These are phyloP conservation scores for Grosmannia penicillata DNA, from an alignment of 2,329 filamentous ascomycete species.

Conservation along the genomic window DNA sequence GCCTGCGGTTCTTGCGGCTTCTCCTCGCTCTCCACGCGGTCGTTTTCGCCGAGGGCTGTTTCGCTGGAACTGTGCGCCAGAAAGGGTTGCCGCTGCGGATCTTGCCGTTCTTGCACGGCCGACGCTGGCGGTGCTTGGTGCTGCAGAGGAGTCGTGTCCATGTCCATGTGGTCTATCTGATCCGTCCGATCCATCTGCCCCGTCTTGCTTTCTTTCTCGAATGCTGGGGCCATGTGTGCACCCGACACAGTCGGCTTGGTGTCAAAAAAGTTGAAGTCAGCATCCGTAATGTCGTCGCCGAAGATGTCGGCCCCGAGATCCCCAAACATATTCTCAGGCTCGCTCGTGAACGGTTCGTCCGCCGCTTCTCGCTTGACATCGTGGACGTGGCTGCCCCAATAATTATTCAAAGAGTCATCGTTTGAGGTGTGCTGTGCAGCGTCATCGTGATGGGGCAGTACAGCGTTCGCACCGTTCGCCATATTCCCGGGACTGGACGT, in stretches of 20 bases:
- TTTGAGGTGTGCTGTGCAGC: slow-evolving; percentile 11
- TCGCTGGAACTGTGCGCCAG: too few species aligned
- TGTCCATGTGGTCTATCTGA: too few species aligned
- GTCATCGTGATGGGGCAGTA: slow-evolving; percentile 18
- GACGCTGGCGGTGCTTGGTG: too few species aligned
- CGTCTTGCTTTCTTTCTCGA: slow-evolving; percentile 13
- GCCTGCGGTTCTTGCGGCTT: not conserved
- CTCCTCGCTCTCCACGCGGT: not conserved
- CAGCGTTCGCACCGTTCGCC: too few species aligned
- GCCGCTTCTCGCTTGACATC: slow-evolving; percentile 31
- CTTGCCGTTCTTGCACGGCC: not conserved
- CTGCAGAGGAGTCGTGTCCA: not conserved
- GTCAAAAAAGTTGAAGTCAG: slow-evolving; percentile 75
- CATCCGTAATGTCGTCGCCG: slow-evolving; percentile 65
- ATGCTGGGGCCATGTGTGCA: slow-evolving; percentile 18
- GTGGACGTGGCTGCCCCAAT: slow-evolving; percentile 24
- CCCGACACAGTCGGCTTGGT: slow-evolving; percentile 33
- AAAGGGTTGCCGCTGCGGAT: not conserved
- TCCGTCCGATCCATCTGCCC: slow-evolving; percentile 7
- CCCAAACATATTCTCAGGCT: slow-evolving; percentile 46
- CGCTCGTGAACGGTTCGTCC: slow-evolving; percentile 27
- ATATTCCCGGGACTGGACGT: slow-evolving; percentile 40
- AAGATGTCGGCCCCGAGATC: slow-evolving; percentile 58
- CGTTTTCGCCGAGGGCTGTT: not conserved
- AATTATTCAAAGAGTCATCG: slow-evolving; percentile 19